These are phyloP conservation scores for Pseudomicrostroma phylloplanum DNA, from an alignment of 1,284 basidiomycete species.

Conservation along the genomic window DNA sequence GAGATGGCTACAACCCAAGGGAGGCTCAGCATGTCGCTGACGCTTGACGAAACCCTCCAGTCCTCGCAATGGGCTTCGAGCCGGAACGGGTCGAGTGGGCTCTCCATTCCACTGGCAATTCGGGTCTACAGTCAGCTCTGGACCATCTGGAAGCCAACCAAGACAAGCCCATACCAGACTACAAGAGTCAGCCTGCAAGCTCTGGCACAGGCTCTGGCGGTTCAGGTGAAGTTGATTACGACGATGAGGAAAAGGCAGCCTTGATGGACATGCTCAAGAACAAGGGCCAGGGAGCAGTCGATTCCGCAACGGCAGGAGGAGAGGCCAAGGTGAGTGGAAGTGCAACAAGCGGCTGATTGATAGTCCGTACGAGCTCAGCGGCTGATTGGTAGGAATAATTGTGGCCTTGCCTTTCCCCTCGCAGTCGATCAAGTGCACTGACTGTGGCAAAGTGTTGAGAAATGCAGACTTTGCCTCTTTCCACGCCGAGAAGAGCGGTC, in stretches of 20 bases:
- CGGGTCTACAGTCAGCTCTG: conserved; percentile 41
- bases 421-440: conserved; percentile 44
- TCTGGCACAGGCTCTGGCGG: conserved; percentile 1
- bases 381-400: neutral
- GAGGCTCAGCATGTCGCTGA: neutral
- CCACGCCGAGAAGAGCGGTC: conserved; percentile 91
- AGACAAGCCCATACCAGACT: conserved; percentile 37
- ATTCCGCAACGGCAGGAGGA: conserved; percentile 25
- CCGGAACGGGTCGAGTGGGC: conserved; percentile 47
- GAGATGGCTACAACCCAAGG: neutral
- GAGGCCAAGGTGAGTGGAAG: conserved; percentile 28
- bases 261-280: conserved; percentile 30
- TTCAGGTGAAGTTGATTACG: conserved; percentile 23
- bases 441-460: conserved; percentile 54
- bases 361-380: too few relatives aligned
- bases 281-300: conserved; percentile 32
- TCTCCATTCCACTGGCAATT: conserved; percentile 32
- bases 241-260: conserved; percentile 39
- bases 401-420: neutral
- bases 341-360: too few relatives aligned
- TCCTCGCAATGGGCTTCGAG: conserved; percentile 48
- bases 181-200: conserved; percentile 18
- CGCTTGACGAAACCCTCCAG: conserved; percentile 13
- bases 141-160: conserved; percentile 47
- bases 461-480: conserved; percentile 82